Evolutionary conservation across 1,139 yeast genomes (phyloP).

Genomic region (Scheffersomyces illinoinensis): DNA sequence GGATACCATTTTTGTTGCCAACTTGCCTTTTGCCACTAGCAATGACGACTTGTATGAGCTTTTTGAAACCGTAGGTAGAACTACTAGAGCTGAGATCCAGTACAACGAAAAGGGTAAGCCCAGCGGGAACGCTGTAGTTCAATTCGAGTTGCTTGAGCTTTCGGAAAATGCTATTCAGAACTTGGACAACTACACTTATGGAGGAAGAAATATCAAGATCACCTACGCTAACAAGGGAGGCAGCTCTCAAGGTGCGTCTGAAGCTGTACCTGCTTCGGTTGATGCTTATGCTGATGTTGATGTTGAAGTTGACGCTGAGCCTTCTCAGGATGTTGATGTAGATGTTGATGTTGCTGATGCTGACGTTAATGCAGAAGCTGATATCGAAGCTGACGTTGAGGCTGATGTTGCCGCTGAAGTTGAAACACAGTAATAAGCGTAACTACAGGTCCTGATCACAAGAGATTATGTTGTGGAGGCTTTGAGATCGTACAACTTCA

Average conservation of each 20-base stretch:
- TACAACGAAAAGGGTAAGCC: constrained; percentile 67
- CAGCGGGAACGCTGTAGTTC: constrained; percentile 82
- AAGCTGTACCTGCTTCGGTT: constrained; percentile 2
- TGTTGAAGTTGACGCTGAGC: constrained; percentile 3
- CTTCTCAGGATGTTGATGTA: constrained; percentile 2
- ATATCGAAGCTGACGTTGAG: too few relatives aligned
- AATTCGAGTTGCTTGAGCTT: constrained; percentile 64
- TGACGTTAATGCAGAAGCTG: neutral
- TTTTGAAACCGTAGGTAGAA: constrained; percentile 82
- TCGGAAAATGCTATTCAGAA: constrained; percentile 77
- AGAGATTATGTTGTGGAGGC: neutral
- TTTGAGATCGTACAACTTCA: neutral
- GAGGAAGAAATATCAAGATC: constrained; percentile 70
- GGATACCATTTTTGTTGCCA: constrained; percentile 67
- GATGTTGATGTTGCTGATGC: constrained; percentile 3
- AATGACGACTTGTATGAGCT: constrained; percentile 82
- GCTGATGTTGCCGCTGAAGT: neutral
- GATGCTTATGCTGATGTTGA: too few relatives aligned
- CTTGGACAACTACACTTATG: constrained; percentile 78
- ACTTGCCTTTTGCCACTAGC: constrained; percentile 87
- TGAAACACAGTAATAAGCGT: neutral
- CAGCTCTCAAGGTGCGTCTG: neutral
- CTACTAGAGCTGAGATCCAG: constrained; percentile 76
- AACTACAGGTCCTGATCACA: neutral
- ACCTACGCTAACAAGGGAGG: constrained; percentile 51